Conservation (phyloP, 169 alveolate species). For the Eimeria praecox region DNA sequence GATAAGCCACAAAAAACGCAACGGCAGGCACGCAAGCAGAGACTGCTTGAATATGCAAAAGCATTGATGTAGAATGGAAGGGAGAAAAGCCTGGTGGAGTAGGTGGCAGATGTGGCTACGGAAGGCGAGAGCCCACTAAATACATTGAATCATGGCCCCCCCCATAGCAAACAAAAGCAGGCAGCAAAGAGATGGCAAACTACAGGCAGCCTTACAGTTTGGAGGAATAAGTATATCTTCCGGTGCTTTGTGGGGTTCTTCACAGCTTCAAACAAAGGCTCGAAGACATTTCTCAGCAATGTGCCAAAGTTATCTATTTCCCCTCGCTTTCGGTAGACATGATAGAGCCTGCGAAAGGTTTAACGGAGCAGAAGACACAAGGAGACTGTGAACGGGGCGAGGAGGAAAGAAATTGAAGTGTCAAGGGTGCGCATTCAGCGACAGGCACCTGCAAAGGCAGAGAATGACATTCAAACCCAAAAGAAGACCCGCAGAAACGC, state of each 20-base stretch:
- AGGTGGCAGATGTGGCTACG: not conserved
- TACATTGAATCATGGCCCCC: not conserved
- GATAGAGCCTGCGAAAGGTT: constrained; percentile 85
- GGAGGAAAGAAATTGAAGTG: not conserved
- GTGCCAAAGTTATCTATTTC: constrained; percentile 89
- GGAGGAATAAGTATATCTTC: constrained; percentile 84
- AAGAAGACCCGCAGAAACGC: not conserved
- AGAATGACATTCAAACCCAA: not conserved
- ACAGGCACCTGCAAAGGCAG: not conserved
- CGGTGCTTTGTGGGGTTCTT: constrained; percentile 90
- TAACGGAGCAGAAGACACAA: not conserved
- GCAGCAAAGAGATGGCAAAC: not conserved
- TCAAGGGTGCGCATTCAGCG: not conserved
- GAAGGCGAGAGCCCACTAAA: not conserved
- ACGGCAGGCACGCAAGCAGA: not conserved
- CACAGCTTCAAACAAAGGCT: constrained; percentile 92
- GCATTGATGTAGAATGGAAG: not conserved
- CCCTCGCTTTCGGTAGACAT: constrained; percentile 87
- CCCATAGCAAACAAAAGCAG: not conserved
- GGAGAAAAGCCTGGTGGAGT: not conserved
- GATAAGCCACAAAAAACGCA: not conserved
- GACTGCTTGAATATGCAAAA: not conserved
- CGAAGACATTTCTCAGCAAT: constrained; percentile 88
- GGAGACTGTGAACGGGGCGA: not conserved
- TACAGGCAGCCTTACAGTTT: constrained; percentile 54